phyloP scores from a whole-genome alignment of 2,329 filamentous ascomycete genomes.

The Penicillium sp. region DNA sequence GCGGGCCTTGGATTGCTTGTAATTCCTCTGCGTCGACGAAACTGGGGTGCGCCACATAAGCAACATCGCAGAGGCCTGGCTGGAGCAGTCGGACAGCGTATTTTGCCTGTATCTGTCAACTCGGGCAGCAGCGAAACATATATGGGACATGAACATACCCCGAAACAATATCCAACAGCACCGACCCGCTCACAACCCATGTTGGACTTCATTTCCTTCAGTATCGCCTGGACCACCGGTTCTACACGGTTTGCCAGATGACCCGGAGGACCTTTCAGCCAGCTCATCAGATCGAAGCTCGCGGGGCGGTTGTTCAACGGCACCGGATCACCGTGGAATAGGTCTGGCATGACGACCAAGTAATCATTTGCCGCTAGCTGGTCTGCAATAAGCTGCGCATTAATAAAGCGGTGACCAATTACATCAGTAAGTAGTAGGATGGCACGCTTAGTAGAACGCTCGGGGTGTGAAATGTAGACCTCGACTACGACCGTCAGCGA shows the following conservation, averaged over 20 bases:
- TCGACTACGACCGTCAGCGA: constrained; percentile 13
- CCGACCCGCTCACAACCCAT: constrained; percentile 19
- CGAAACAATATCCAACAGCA: constrained; percentile 22
- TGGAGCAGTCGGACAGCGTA: constrained; percentile 66
- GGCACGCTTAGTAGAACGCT: constrained; percentile 10
- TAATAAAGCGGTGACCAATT: constrained; percentile 22
- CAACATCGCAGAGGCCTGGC: constrained; percentile 59
- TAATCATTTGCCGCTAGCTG: constrained; percentile 22
- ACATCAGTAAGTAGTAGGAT: constrained; percentile 21
- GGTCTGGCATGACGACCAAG: constrained; percentile 21
- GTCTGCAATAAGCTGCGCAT: constrained; percentile 22
- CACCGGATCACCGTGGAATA: constrained; percentile 21
- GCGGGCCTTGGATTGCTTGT: constrained; percentile 58
- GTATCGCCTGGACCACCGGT: constrained; percentile 15
- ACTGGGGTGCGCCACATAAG: constrained; percentile 69
- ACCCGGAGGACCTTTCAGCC: constrained; percentile 20
- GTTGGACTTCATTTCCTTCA: constrained; percentile 16
- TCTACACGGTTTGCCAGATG: constrained; percentile 17
- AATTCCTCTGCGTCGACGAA: constrained; percentile 67
- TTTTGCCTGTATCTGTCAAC: constrained; percentile 35
- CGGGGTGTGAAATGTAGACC: constrained; percentile 13
- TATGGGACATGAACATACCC: constrained; percentile 4
- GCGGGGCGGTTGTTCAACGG: constrained; percentile 17
- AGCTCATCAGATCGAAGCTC: constrained; percentile 17
- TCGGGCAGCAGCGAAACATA: neutral